Evolutionary conservation across 495 filamentous ascomycete genomes (phyloP).

Genomic region (Xylaria intraflava): DNA sequence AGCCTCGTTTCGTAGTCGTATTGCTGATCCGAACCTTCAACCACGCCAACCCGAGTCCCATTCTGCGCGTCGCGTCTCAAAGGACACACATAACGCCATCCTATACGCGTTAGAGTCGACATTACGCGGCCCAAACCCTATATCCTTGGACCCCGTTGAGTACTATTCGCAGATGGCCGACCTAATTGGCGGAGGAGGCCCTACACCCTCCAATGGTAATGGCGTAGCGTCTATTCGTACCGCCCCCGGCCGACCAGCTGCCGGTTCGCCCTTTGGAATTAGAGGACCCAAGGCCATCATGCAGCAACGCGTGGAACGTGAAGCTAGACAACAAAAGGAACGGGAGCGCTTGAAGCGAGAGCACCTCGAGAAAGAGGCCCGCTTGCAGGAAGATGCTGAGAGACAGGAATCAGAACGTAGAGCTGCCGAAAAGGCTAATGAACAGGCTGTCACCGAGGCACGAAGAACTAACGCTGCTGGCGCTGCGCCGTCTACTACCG

Average conservation of each 20-base stretch:
- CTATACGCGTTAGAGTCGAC: conserved; percentile 89
- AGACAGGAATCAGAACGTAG: conserved; percentile 43
- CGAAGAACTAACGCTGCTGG: conserved; percentile 52
- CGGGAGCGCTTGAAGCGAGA: conserved; percentile 44
- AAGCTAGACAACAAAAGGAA: conserved; percentile 59
- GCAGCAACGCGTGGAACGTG: conserved; percentile 61
- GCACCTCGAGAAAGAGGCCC: conserved; percentile 50
- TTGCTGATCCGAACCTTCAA: conserved; percentile 15
- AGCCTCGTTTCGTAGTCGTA: conserved; percentile 19
- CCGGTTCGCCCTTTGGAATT: conserved; percentile 46
- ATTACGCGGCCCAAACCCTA: conserved; percentile 71
- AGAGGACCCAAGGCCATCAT: conserved; percentile 66
- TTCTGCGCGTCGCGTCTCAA: conserved; percentile 36
- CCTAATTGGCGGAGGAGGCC: conserved; percentile 52
- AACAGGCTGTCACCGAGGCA: conserved; percentile 23
- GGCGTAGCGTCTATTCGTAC: conserved; percentile 37
- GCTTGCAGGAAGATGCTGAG: conserved; percentile 47
- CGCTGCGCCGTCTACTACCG: conserved; percentile 40
- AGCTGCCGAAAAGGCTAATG: conserved; percentile 49
- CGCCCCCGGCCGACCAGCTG: conserved; percentile 37
- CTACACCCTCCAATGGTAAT: conserved; percentile 44
- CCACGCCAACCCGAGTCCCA: conserved; percentile 25
- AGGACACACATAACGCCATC: conserved; percentile 58
- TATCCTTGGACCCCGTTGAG: conserved; percentile 80
- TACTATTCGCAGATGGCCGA: conserved; percentile 94